Base-by-base conservation (phyloP, 1,284 basidiomycete species). In the Ceratorhiza oryzae-sativae region DNA sequence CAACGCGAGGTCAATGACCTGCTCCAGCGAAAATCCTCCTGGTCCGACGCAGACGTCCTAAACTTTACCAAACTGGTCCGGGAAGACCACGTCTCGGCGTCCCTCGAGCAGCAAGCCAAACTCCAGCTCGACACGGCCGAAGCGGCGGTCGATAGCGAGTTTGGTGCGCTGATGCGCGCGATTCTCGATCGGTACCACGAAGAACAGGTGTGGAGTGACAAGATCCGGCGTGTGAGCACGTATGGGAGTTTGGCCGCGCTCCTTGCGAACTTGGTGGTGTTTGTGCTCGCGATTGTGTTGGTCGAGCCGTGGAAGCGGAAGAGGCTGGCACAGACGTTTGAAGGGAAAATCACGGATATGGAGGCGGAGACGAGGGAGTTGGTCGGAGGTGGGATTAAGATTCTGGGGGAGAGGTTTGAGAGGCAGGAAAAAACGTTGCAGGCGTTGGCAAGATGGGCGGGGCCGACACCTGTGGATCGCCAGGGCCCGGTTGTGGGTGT, bases 181-280 rank as follows among this genome's bases (percentile, higher is more conserved):
- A 97, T 97, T 77, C 85, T 98, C 71, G 88, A 80, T 61, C 78
- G 95, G 34, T 98, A 98, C 79, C 95, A 98, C 81, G 95, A 97
- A 80, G 95, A 97, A 79, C 95, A 98, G 80, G 89, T 97, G 4
- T 98, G 95, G 95, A 94, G 92, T 73, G 95, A 98, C 83, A 98
- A 98, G 83, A 97, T 98, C 75, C 87, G 95, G 48, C 93, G 92
- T 76, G 91, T 93, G 49, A 93, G 92, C 71, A 97, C 95, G 5
- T 97, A 96, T 79, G 94, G 93, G 1, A 90, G 90, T 55, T 83
- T 97, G 72, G 89, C 88, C 1, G 94, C 88, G 58, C 85, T 97
- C 23, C 89, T 88, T 10, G 86, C 95, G 74, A 98, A 98, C 81
- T 81, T 97, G 80, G 75, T 92, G 59, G 91, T 98, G 48, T 98